Evolutionary conservation across 2,329 filamentous ascomycete species (phyloP).

Genomic region (Drechslera avenae): DNA sequence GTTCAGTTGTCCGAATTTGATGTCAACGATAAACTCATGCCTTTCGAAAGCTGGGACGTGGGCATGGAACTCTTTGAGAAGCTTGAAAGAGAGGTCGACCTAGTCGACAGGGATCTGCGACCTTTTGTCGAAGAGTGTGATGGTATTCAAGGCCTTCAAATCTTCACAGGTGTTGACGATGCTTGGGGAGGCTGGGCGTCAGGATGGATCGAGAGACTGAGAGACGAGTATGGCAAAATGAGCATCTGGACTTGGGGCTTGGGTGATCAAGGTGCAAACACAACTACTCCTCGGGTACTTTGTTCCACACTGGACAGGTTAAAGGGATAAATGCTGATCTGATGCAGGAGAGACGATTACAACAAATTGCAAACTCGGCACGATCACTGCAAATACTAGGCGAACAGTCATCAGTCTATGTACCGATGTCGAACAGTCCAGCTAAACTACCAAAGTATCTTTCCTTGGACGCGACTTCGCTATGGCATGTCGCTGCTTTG

Average conservation of each 20-base stretch:
- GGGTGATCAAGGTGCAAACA: conserved; percentile 60
- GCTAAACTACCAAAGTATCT: conserved; percentile 62
- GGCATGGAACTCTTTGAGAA: conserved; percentile 49
- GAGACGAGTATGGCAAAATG: conserved; percentile 90
- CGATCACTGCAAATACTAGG: conserved; percentile 72
- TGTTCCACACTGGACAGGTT: neutral
- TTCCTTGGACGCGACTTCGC: conserved; percentile 64
- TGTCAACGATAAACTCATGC: conserved; percentile 76
- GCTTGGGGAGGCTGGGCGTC: conserved; percentile 56
- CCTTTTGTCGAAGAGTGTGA: conserved; percentile 93
- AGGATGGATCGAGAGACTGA: conserved; percentile 64
- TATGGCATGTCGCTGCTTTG: conserved; percentile 81
- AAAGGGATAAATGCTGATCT: conserved; percentile 15
- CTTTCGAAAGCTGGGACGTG: conserved; percentile 72
- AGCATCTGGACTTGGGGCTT: conserved; percentile 86
- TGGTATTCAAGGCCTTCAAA: conserved; percentile 83
- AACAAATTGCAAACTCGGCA: conserved; percentile 74
- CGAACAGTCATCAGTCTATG: conserved; percentile 73
- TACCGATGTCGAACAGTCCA: conserved; percentile 71
- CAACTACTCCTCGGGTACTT: conserved; percentile 50
- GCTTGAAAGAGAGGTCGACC: conserved; percentile 66
- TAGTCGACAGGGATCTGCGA: conserved; percentile 85
- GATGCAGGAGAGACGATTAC: conserved; percentile 63
- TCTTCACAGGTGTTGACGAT: conserved; percentile 59
- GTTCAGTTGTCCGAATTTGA: conserved; percentile 83